These are phyloP conservation scores for Aspergillus ochraceus DNA, from an alignment of 2,329 filamentous ascomycete species.

Conservation along the genomic window DNA sequence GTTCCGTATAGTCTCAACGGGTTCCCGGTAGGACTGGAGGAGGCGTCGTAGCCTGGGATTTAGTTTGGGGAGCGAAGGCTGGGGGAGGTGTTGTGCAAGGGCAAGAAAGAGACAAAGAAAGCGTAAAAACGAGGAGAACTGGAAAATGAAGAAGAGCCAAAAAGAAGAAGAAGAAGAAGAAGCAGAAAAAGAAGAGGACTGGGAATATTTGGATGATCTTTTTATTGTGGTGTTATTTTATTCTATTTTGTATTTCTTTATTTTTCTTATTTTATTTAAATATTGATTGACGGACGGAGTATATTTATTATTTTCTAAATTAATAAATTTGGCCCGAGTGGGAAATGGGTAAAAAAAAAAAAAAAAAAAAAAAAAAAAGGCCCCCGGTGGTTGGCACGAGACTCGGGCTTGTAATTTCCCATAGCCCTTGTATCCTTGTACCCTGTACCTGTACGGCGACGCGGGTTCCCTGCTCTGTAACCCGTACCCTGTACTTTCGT, in stretches of 20 bases:
- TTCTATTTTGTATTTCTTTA: neutral
- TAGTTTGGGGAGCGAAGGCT: neutral
- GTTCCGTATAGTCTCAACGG: neutral
- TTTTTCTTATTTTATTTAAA: neutral
- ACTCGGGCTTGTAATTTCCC: neutral
- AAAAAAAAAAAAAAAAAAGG: neutral
- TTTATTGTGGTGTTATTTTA: neutral
- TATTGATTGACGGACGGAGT: too few relatives aligned
- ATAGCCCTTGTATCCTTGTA: too few relatives aligned
- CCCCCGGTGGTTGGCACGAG: neutral
- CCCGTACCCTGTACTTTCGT: neutral
- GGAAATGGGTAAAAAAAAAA: too few relatives aligned
- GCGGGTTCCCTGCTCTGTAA: too few relatives aligned
- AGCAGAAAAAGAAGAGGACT: slow-evolving; percentile 1
- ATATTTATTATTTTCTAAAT: too few relatives aligned
- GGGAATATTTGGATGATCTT: neutral
- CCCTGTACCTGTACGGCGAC: too few relatives aligned
- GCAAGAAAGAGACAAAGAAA: neutral
- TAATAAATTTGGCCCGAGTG: neutral
- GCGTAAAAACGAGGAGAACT: too few relatives aligned
- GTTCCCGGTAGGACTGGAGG: neutral
- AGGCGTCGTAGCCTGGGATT: neutral
- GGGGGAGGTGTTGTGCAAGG: neutral
- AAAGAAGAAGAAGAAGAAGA: slow-evolving; percentile 2
- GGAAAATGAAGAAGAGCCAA: slow-evolving; percentile 4